These are phyloP conservation scores for Tieghemiomyces parasiticus DNA, from an alignment of 192 early-diverging fungal species.

Conservation along the genomic window DNA sequence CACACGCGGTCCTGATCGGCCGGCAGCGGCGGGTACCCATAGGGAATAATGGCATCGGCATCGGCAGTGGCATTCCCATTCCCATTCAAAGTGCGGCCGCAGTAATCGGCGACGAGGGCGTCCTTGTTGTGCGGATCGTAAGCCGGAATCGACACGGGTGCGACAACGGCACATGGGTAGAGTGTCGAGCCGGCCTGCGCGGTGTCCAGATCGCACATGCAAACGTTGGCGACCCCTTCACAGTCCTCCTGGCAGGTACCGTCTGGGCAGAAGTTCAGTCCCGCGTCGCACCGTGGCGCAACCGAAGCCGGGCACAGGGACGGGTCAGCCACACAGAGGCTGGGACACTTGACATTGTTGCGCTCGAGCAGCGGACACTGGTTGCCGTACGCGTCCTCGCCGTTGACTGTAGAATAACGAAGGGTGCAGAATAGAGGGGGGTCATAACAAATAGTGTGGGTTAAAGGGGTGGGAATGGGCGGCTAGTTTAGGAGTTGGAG, in stretches of 20 bases:
- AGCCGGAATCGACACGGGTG: conserved; percentile 22
- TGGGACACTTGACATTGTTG: conserved; percentile 29
- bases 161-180: conserved; percentile 33
- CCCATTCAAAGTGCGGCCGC: conserved; percentile 13
- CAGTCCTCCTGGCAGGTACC: conserved; percentile 33
- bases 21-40: neutral
- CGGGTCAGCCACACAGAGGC: conserved; percentile 32
- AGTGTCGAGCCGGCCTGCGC: conserved; percentile 17
- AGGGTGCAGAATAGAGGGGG: neutral
- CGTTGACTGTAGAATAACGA: conserved; percentile 14
- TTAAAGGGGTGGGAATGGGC: neutral
- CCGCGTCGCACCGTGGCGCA: conserved; percentile 19
- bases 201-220: conserved; percentile 26
- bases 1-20: conserved; percentile 18
- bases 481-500: neutral
- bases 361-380: conserved; percentile 32
- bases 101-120: conserved; percentile 14
- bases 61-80: conserved; percentile 3
- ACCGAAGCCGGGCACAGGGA: conserved; percentile 30
- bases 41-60: conserved; percentile 8
- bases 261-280: conserved; percentile 34
- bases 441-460: neutral
- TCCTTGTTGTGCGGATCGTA: conserved; percentile 33
- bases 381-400: conserved; percentile 29
- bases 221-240: conserved; percentile 27